Evolutionary conservation across 257 asterid species (phyloP).

Genomic region (Prunella vulgaris): DNA sequence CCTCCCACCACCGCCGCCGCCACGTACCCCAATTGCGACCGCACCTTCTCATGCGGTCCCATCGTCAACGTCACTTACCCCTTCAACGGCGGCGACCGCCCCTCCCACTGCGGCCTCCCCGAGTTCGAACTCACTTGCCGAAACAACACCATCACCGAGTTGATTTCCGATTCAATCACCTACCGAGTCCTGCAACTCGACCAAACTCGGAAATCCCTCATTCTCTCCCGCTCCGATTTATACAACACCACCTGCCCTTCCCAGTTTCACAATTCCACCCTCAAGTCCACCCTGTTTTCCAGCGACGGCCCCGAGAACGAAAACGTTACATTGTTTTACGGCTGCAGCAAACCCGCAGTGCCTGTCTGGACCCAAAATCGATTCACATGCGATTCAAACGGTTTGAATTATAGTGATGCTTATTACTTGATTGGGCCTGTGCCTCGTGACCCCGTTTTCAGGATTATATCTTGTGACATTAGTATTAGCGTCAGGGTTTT

Average conservation of each 20-base stretch:
- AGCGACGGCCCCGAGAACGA: constrained; percentile 23
- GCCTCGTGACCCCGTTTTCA: constrained; percentile 41
- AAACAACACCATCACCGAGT: constrained; percentile 25
- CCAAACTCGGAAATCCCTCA: constrained; percentile 26
- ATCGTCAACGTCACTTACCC: constrained; percentile 46
- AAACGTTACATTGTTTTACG: constrained; percentile 35
- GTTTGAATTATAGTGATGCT: constrained; percentile 28
- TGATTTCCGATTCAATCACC: constrained; percentile 32
- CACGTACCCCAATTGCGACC: constrained; percentile 34
- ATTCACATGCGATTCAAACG: constrained; percentile 30
- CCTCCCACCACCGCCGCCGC: constrained; percentile 16
- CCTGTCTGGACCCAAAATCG: constrained; percentile 25
- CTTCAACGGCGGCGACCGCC: constrained; percentile 56
- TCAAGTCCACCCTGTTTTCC: constrained; percentile 30
- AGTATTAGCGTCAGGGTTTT: constrained; percentile 37
- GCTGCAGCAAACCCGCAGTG: constrained; percentile 38
- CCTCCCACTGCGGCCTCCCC: constrained; percentile 55
- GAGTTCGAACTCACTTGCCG: constrained; percentile 47
- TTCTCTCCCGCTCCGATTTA: constrained; percentile 50
- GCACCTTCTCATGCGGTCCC: constrained; percentile 48
- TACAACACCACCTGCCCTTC: constrained; percentile 41
- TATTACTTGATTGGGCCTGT: constrained; percentile 43
- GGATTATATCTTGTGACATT: constrained; percentile 24
- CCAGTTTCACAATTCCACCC: constrained; percentile 35
- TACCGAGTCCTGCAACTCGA: constrained; percentile 45